A percentile compares a stretch with the other conserved stretches of the same genome.
phyloP scores from a whole-genome alignment of 441 rosid species.

The Brassica balearica region DNA sequence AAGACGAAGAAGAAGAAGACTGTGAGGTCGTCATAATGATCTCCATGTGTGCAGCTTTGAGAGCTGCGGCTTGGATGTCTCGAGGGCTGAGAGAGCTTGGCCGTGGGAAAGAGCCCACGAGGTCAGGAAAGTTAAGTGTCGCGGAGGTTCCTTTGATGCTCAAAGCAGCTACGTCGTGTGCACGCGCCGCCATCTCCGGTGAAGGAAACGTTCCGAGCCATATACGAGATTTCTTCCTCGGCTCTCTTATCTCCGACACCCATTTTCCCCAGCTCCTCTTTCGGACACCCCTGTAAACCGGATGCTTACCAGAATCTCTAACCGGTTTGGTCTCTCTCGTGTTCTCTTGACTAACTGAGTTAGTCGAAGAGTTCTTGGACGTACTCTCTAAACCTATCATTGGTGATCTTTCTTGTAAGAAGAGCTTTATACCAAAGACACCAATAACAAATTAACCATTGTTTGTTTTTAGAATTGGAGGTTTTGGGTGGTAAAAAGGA shows the following conservation, averaged over 20 bases:
- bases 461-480: not conserved
- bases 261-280: slow-evolving; percentile 50
- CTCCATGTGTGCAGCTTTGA: slow-evolving; percentile 50
- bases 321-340: slow-evolving; percentile 41
- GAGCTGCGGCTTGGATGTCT: slow-evolving; percentile 45
- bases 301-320: slow-evolving; percentile 44
- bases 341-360: slow-evolving; percentile 25
- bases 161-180: slow-evolving; percentile 80
- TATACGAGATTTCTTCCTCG: slow-evolving; percentile 52
- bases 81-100: slow-evolving; percentile 39
- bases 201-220: slow-evolving; percentile 91
- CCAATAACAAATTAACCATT: slow-evolving; percentile 29
- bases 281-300: slow-evolving; percentile 45
- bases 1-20: slow-evolving; percentile 40
- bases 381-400: slow-evolving; percentile 35
- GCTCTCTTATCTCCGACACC: slow-evolving; percentile 48
- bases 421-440: slow-evolving; percentile 24
- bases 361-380: slow-evolving; percentile 22
- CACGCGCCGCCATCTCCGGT: slow-evolving; percentile 93
- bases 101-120: slow-evolving; percentile 39
- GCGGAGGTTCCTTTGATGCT: slow-evolving; percentile 47
- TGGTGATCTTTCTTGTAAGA: slow-evolving; percentile 23
- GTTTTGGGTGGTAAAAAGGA: slow-evolving; percentile 13
- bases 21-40: slow-evolving; percentile 32
- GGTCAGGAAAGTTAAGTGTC: slow-evolving; percentile 45